Evolutionary conservation across 140 eudicot genomes (phyloP).

Genomic region (Anethum foeniculum): DNA sequence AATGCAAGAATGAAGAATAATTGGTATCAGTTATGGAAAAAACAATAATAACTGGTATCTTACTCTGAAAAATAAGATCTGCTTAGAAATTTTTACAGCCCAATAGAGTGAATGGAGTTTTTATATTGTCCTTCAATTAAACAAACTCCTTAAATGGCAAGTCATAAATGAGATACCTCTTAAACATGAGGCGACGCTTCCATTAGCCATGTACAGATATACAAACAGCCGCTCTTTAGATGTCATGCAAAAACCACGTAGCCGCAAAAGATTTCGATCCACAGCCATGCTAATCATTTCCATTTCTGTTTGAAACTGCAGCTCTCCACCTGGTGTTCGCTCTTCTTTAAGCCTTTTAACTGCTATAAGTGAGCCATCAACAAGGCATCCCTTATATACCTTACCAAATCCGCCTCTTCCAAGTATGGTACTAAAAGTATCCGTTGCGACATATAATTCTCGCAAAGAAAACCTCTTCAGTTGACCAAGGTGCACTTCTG

Average conservation of each 20-base stretch:
- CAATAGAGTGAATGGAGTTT: background rate
- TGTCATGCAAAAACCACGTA: conserved; percentile 61
- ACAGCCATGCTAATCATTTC: conserved; percentile 78
- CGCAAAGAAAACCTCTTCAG: conserved; percentile 55
- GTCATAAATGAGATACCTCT: conserved; percentile 31
- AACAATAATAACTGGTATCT: background rate
- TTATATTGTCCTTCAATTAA: background rate
- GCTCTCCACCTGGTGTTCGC: conserved; percentile 48
- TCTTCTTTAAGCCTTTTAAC: conserved; percentile 63
- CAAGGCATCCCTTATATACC: conserved; percentile 53
- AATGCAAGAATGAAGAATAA: background rate
- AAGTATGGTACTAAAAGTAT: conserved; percentile 50
- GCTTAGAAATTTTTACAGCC: background rate
- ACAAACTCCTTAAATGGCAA: conserved; percentile 15
- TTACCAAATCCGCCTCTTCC: conserved; percentile 79
- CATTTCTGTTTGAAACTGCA: conserved; percentile 63
- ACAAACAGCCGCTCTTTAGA: conserved; percentile 59
- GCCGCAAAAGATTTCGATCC: conserved; percentile 47
- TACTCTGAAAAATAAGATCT: background rate
- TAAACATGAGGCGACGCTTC: conserved; percentile 63
- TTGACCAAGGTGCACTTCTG: conserved; percentile 63
- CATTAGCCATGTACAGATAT: conserved; percentile 61
- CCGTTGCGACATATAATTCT: conserved; percentile 65
- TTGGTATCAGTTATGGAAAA: too few species aligned
- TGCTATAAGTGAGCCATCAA: conserved; percentile 45